Percentiles rank a stretch among this genome's conserved stretches.
Evolutionary conservation across 768 basidiomycete species (phyloP).

Genomic region (Kondoa subrosea): DNA sequence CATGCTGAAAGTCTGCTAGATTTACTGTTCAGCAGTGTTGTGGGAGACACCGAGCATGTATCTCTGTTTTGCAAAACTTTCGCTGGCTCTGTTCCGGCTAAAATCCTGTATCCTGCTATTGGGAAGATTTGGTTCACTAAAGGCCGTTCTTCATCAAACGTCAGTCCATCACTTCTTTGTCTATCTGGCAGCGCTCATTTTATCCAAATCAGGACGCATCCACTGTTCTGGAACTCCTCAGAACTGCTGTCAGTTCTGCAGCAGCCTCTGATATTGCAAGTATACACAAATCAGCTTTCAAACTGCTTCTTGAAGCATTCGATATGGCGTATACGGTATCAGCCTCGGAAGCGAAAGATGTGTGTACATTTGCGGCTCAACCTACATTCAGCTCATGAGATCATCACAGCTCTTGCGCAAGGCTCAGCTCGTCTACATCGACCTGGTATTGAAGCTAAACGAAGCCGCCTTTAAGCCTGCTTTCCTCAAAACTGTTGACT

Average conservation of each 20-base stretch:
- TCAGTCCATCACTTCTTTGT: background rate
- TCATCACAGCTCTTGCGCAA: constrained; percentile 37
- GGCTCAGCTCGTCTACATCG: constrained; percentile 51
- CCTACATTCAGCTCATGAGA: constrained; percentile 19
- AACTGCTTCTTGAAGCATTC: constrained; percentile 61
- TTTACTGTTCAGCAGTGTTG: background rate
- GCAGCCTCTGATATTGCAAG: constrained; percentile 49
- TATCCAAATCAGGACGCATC: constrained; percentile 37
- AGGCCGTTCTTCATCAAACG: background rate
- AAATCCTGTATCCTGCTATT: constrained; percentile 51
- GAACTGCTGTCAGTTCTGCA: constrained; percentile 48
- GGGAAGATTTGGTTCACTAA: constrained; percentile 31
- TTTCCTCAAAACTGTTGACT: constrained; percentile 81
- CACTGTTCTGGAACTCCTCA: constrained; percentile 54
- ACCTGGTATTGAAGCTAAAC: constrained; percentile 80
- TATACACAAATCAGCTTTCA: constrained; percentile 51
- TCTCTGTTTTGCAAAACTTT: background rate
- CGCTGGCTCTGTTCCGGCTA: constrained; percentile 38
- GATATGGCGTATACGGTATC: constrained; percentile 34
- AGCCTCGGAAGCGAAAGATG: background rate
- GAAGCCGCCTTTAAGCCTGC: constrained; percentile 78
- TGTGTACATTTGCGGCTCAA: constrained; percentile 1
- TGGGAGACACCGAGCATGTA: background rate
- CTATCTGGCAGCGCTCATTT: background rate
- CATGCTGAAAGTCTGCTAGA: background rate